Percentiles rank a stretch among this genome's conserved stretches.
These are phyloP conservation scores for Moesziomyces antarcticus DNA, from an alignment of 1,284 basidiomycete genomes.

Conservation along the genomic window DNA sequence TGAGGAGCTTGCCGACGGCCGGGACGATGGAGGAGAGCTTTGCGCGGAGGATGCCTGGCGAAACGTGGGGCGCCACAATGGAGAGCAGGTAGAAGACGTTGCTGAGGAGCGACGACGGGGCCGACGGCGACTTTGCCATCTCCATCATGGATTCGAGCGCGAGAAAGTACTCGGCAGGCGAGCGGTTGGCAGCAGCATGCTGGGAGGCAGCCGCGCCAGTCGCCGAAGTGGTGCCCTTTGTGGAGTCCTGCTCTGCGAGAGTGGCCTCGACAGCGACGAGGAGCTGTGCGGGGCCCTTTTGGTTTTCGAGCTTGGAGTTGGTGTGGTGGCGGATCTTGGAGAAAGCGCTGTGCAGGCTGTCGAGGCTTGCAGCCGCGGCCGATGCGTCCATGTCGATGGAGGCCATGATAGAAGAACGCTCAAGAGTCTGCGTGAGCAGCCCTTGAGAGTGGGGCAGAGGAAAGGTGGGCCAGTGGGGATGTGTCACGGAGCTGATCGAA, in stretches of 20 bases:
- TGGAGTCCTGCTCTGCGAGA: conserved; percentile 80
- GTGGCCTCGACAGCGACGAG: conserved; percentile 89
- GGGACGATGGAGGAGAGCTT: conserved; percentile 52
- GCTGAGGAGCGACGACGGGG: conserved; percentile 44
- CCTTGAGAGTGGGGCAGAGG: too few species aligned
- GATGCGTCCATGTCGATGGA: conserved; percentile 39
- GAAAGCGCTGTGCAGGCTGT: conserved; percentile 50
- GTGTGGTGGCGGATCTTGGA: conserved; percentile 89
- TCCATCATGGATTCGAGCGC: conserved; percentile 63
- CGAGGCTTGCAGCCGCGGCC: conserved; percentile 38
- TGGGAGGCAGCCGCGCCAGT: conserved; percentile 76
- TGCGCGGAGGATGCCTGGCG: conserved; percentile 56
- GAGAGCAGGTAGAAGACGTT: conserved; percentile 63
- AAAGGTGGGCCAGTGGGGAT: too few species aligned
- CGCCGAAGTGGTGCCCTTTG: conserved; percentile 71
- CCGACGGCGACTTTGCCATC: conserved; percentile 22
- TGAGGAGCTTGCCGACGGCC: conserved; percentile 56
- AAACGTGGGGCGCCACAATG: conserved; percentile 57
- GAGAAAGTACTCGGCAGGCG: conserved; percentile 63
- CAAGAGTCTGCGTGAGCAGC: neutral
- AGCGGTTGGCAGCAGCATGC: conserved; percentile 65
- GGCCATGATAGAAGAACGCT: conserved; percentile 13
- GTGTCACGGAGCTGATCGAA: too few species aligned
- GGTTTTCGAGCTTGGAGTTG: conserved; percentile 82
- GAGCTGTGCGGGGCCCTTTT: conserved; percentile 89